These are phyloP conservation scores for Neurospora sp. DNA, from an alignment of 495 filamentous ascomycete genomes.

Conservation along the genomic window DNA sequence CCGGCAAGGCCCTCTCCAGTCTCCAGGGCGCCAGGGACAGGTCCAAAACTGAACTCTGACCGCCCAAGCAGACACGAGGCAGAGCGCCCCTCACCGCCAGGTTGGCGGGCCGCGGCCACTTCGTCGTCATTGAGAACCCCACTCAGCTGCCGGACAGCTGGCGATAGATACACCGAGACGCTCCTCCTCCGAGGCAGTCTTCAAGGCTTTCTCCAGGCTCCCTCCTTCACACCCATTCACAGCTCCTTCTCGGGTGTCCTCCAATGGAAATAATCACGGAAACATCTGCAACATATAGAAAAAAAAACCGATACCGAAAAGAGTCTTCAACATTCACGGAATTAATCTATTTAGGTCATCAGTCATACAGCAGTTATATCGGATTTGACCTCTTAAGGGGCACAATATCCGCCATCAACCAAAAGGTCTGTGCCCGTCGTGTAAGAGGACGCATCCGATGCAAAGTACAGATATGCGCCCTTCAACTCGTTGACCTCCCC, in stretches of 20 bases:
- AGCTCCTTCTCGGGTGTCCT: not conserved
- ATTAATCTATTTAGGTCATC: not conserved
- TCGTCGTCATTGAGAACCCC: not conserved
- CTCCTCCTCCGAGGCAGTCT: not conserved
- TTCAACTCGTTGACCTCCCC: conserved; percentile 70
- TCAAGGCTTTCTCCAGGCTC: not conserved
- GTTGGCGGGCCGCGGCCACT: not conserved
- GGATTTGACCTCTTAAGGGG: conserved; percentile 17
- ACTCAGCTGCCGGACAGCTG: not conserved
- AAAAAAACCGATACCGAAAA: not conserved
- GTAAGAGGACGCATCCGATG: conserved; percentile 73
- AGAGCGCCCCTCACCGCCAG: not conserved
- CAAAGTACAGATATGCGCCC: conserved; percentile 81
- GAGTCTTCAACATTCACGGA: not conserved
- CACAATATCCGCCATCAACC: conserved; percentile 58
- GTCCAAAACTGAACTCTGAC: not conserved
- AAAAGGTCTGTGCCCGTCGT: conserved; percentile 72
- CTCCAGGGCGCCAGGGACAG: not conserved
- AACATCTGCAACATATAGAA: not conserved
- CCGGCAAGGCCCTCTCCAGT: not conserved
- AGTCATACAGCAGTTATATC: not conserved
- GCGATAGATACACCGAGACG: not conserved
- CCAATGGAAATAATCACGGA: not conserved
- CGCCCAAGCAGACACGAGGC: not conserved
- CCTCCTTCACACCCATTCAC: not conserved